Percentiles rank a stretch among this genome's conserved stretches.
These are phyloP conservation scores for Calonectria multiphialidica DNA, from an alignment of 2,329 filamentous ascomycete species.

Conservation along the genomic window DNA sequence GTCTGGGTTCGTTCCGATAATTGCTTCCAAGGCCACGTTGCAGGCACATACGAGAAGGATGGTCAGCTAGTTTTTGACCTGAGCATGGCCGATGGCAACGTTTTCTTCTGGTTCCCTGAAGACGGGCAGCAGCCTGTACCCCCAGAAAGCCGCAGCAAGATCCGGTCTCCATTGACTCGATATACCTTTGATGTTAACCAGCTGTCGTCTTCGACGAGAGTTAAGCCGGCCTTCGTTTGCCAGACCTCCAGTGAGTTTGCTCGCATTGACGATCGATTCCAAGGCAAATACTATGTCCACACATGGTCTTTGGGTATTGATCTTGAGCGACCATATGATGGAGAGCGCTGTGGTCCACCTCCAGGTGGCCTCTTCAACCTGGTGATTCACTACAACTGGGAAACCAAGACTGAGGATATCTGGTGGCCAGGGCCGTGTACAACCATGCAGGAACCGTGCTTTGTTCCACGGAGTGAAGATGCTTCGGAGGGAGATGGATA, in stretches of 20 bases:
- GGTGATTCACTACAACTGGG: slow-evolving; percentile 18
- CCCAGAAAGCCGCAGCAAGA: not conserved
- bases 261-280: slow-evolving; percentile 17
- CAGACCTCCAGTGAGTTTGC: slow-evolving; percentile 9
- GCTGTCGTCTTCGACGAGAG: not conserved
- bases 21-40: slow-evolving; percentile 27
- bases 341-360: slow-evolving; percentile 4
- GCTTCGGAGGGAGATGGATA: not conserved
- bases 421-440: slow-evolving; percentile 1
- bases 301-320: slow-evolving; percentile 19
- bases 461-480: slow-evolving; percentile 14
- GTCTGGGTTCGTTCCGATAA: slow-evolving; percentile 17
- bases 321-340: not conserved
- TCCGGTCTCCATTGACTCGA: not conserved
- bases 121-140: not conserved
- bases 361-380: slow-evolving; percentile 22
- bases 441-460: slow-evolving; percentile 15
- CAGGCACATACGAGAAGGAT: slow-evolving; percentile 23
- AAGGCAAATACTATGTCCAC: slow-evolving; percentile 6
- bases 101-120: slow-evolving; percentile 24
- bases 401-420: not conserved
- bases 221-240: not conserved
- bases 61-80: slow-evolving; percentile 20
- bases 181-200: slow-evolving; percentile 16
- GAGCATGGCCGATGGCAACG: slow-evolving; percentile 16